These are phyloP conservation scores for Microcyclospora tardicrescens DNA, from an alignment of 2,329 filamentous ascomycete species.

Conservation along the genomic window DNA sequence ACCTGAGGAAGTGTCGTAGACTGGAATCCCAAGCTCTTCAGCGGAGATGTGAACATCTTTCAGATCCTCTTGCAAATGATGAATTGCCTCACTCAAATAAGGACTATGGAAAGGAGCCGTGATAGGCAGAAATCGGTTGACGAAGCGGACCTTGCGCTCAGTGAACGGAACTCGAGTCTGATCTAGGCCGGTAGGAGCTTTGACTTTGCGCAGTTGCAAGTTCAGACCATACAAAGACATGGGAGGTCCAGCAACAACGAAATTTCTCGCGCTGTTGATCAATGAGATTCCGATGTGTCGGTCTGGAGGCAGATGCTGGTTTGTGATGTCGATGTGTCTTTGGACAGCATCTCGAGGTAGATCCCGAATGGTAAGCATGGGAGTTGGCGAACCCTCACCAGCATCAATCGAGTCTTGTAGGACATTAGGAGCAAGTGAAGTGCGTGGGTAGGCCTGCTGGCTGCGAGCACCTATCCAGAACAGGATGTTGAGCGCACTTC, in stretches of 20 bases:
- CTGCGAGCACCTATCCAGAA: constrained; percentile 98
- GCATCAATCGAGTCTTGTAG: constrained; percentile 87
- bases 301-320: constrained; percentile 85
- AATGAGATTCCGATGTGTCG: constrained; percentile 91
- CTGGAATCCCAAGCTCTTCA: constrained; percentile 63
- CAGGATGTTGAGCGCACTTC: constrained; percentile 74
- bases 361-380: constrained; percentile 96
- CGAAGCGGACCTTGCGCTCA: constrained; percentile 89
- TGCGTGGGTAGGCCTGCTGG: constrained; percentile 92
- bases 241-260: constrained; percentile 91
- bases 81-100: constrained; percentile 71
- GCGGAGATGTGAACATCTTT: constrained; percentile 67
- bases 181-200: constrained; percentile 92
- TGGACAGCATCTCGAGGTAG: constrained; percentile 79
- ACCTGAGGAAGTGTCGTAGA: constrained; percentile 83
- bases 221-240: constrained; percentile 95
- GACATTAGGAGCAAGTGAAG: constrained; percentile 79
- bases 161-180: constrained; percentile 91
- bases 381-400: constrained; percentile 88
- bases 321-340: constrained; percentile 92
- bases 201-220: constrained; percentile 86
- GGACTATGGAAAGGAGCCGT: constrained; percentile 97
- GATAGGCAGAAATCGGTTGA: constrained; percentile 93
- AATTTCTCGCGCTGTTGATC: constrained; percentile 91
- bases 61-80: constrained; percentile 75